These are phyloP conservation scores for Smallanthus sonchifolius DNA, from an alignment of 129 eudicot species.

Conservation along the genomic window DNA sequence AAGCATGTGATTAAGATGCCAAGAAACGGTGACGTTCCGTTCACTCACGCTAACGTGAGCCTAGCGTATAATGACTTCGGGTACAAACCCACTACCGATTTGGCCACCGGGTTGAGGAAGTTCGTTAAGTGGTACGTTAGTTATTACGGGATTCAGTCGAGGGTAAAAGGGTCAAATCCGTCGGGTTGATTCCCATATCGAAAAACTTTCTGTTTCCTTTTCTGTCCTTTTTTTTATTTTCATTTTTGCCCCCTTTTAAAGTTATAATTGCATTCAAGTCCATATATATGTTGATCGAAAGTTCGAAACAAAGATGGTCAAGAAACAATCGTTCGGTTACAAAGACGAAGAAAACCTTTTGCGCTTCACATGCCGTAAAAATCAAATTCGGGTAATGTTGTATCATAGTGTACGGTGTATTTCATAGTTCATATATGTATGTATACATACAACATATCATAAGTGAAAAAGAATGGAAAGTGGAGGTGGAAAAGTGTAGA, in stretches of 20 bases:
- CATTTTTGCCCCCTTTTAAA: constrained; percentile 7
- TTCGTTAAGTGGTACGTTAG: constrained; percentile 76
- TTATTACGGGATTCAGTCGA: constrained; percentile 62
- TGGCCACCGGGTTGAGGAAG: constrained; percentile 66
- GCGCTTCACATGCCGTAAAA: not conserved
- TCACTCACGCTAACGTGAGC: constrained; percentile 71
- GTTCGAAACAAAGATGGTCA: not conserved
- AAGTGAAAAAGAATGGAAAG: constrained; percentile 14
- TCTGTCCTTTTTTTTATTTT: constrained; percentile 17
- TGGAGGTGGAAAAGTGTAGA: constrained; percentile 39
- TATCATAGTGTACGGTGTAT: constrained; percentile 31
- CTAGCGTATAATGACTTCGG: constrained; percentile 64
- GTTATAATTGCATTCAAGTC: constrained; percentile 19
- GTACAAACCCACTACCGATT: constrained; percentile 74
- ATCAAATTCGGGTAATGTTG: constrained; percentile 22
- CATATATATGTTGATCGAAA: not conserved
- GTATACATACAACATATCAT: constrained; percentile 34
- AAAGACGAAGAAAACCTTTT: not conserved
- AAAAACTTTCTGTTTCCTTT: constrained; percentile 21
- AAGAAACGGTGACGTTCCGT: constrained; percentile 82
- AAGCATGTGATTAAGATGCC: constrained; percentile 80
- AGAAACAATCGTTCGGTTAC: not conserved
- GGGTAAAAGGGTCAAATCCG: constrained; percentile 50
- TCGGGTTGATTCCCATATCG: constrained; percentile 4
- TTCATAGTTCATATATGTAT: not conserved